Conservation (phyloP, 2,329 filamentous ascomycete genomes). For the Didymella segeticola region DNA sequence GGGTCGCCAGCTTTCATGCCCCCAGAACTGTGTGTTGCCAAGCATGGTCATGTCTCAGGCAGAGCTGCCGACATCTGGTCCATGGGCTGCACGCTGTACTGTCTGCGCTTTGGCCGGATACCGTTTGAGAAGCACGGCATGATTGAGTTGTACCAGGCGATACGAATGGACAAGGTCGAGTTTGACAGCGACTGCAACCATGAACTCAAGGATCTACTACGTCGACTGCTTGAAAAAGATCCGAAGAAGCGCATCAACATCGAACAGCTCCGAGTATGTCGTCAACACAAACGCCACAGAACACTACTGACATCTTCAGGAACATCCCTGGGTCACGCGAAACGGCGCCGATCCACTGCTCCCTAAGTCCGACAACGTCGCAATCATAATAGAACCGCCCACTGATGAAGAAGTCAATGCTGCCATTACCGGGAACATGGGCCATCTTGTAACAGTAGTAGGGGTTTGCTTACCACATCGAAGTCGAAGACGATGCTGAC, state of each 20-base stretch:
- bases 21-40: conserved; percentile 86
- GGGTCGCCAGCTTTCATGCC: conserved; percentile 95
- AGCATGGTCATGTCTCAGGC: conserved; percentile 86
- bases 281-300: not conserved
- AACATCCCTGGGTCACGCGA: conserved; percentile 92
- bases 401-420: conserved; percentile 90
- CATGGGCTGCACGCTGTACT: conserved; percentile 95
- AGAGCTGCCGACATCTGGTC: conserved; percentile 96
- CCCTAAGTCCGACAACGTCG: conserved; percentile 83
- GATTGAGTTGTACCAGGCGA: conserved; percentile 87
- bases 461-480: conserved; percentile 11
- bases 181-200: conserved; percentile 70
- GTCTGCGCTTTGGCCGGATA: conserved; percentile 84
- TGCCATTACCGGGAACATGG: conserved; percentile 90
- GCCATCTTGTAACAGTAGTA: conserved; percentile 83
- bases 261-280: conserved; percentile 76
- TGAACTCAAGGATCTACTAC: conserved; percentile 77
- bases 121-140: conserved; percentile 83
- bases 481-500: conserved; percentile 3
- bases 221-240: conserved; percentile 80
- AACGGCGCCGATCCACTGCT: conserved; percentile 78
- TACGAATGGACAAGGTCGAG: conserved; percentile 71
- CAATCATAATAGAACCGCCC: conserved; percentile 78
- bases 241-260: conserved; percentile 83
- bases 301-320: conserved; percentile 58